A percentile compares a stretch with the other conserved stretches of the same genome.
Evolutionary conservation across 192 early-diverging fungal genomes (phyloP).

Genomic region (Rhizophagus prolifer): DNA sequence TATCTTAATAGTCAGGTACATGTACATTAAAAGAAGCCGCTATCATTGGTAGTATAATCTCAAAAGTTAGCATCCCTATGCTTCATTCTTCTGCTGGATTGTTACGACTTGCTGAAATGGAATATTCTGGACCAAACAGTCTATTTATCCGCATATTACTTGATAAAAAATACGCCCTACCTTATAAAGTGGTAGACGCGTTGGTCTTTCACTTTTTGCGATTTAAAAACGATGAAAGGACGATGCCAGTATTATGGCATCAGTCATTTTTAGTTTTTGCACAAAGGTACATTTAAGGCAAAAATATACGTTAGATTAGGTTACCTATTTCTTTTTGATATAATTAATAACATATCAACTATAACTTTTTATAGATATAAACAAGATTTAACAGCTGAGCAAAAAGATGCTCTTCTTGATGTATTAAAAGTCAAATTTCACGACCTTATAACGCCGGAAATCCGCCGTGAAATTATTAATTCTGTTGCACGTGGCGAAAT

Average conservation of each 20-base stretch:
- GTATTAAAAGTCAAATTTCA: constrained; percentile 81
- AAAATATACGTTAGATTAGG: no score
- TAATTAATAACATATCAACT: no score
- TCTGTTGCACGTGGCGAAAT: constrained; percentile 71
- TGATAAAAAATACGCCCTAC: constrained; percentile 98
- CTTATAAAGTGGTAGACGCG: constrained; percentile 94
- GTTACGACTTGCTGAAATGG: constrained; percentile 94
- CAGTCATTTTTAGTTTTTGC: constrained; percentile 94
- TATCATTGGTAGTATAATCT: constrained; percentile 87
- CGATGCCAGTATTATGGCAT: constrained; percentile 97
- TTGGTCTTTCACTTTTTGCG: constrained; percentile 94
- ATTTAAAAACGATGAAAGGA: constrained; percentile 79
- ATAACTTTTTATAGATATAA: constrained; percentile 72
- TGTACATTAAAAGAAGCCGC: constrained; percentile 97
- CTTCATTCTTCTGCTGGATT: constrained; percentile 94
- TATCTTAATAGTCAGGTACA: constrained; percentile 49
- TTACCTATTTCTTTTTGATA: no score
- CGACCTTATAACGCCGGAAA: constrained; percentile 84
- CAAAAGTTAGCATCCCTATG: constrained; percentile 92
- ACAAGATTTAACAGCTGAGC: constrained; percentile 90
- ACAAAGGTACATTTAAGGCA: constrained; percentile 56
- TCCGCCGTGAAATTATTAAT: constrained; percentile 84
- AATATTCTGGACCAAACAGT: constrained; percentile 91
- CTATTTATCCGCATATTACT: constrained; percentile 94
- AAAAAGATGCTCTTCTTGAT: constrained; percentile 87